phyloP scores from a whole-genome alignment of 768 basidiomycete genomes.

The Tephrocybe sp. region DNA sequence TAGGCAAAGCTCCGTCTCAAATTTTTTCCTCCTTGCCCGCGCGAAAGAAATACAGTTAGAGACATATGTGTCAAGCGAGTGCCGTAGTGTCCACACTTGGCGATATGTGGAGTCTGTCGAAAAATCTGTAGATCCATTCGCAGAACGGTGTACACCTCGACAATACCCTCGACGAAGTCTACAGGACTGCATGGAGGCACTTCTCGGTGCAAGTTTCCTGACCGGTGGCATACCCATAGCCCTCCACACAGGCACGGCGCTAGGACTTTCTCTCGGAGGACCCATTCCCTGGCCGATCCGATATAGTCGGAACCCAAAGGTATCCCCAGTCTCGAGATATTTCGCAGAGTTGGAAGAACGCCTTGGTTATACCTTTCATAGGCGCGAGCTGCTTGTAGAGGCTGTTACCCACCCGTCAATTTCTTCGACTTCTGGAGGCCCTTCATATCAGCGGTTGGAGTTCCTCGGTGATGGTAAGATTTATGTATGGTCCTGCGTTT shows the following conservation, averaged over 20 bases:
- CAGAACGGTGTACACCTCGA: conserved; percentile 37
- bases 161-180: conserved; percentile 66
- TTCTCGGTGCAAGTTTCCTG: conserved; percentile 74
- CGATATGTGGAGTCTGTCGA: conserved; percentile 45
- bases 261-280: conserved; percentile 78
- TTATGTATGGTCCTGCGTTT: background rate
- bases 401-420: conserved; percentile 89
- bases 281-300: conserved; percentile 65
- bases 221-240: conserved; percentile 73
- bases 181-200: conserved; percentile 89
- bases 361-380: conserved; percentile 71
- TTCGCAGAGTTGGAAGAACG: conserved; percentile 57
- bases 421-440: conserved; percentile 40
- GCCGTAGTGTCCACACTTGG: conserved; percentile 56
- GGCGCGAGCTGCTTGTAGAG: conserved; percentile 64
- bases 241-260: conserved; percentile 57
- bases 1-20: conserved; percentile 66
- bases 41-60: conserved; percentile 67
- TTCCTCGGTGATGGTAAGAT: conserved; percentile 85
- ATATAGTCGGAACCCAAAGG: conserved; percentile 35
- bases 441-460: conserved; percentile 85
- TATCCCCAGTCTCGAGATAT: conserved; percentile 40
- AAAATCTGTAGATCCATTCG: conserved; percentile 23
- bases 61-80: conserved; percentile 62
- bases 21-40: conserved; percentile 65